Base-by-base conservation (phyloP, 2,329 filamentous ascomycete species). In the Davidsoniella eucalypti region DNA sequence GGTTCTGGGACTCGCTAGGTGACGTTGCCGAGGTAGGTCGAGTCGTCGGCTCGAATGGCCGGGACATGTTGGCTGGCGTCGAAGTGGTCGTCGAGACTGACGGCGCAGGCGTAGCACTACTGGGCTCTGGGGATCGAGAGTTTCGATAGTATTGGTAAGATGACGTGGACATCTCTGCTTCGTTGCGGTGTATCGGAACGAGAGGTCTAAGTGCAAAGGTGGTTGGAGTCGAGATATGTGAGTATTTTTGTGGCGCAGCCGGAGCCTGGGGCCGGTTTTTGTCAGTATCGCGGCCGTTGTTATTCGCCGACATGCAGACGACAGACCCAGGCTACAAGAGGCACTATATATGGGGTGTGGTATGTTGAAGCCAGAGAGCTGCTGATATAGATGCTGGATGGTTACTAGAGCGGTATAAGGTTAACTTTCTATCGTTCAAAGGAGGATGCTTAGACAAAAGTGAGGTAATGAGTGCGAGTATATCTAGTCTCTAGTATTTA, bases 51-150 rank as follows among this genome's bases (percentile, higher is more conserved):
- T 53, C 52, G 12, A 53, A 40, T 4, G 33, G 25, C 10, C 44
- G 43, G 16, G 47, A 44, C 9, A 48, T 16, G 37, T 43, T 44
- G 14, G 29, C 33, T 37, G 23, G 37, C 43, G 48, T 50, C 2
- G 48, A 44, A 5, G 47, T 50, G 25, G 52, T 45, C 41, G 26
- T 40, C 8, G 52, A 42, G 17, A 47, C 37, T 21, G 52, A 44
- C 33, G 52, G 47, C 5, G 26, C 52, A 38, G 47, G 47, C 25
- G 52, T 38, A 38, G 45, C 48, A 33, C 43, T 48, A 33, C 41
- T 48, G 4, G 48, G 44, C 17, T 53, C 52, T 25, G 52, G 52
- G 14, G 52, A 50, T 26, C 29, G 48, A 17, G 52, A 53, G 36
- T 50, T 43, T 36, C 40, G 44, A 25, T 46, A 43, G 16, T 50